Evolutionary conservation across 371 early-diverging fungal genomes (phyloP).

Genomic region (Lichtheimia corymbifera): DNA sequence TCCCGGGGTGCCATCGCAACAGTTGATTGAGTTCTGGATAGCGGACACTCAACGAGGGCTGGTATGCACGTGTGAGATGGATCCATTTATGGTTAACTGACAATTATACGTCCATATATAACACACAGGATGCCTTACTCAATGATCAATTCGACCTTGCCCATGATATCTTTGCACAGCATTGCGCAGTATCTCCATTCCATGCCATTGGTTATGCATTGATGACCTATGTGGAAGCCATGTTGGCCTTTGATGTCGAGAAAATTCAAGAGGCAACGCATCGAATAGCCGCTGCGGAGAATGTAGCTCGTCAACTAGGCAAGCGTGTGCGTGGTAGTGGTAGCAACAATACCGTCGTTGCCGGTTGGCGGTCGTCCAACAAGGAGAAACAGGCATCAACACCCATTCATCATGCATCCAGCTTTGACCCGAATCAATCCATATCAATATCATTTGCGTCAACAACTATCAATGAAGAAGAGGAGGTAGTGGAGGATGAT

Average conservation of each 20-base stretch:
- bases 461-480: background rate
- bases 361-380: background rate
- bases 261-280: constrained; percentile 42
- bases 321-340: constrained; percentile 29
- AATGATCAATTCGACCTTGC: constrained; percentile 50
- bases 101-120: background rate
- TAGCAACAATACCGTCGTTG: constrained; percentile 15
- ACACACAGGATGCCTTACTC: constrained; percentile 43
- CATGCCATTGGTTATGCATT: constrained; percentile 52
- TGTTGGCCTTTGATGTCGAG: constrained; percentile 42
- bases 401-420: background rate
- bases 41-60: constrained; percentile 48
- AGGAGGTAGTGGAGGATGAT: constrained; percentile 3
- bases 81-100: constrained; percentile 1
- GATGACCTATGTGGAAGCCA: constrained; percentile 53
- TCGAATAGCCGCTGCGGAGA: constrained; percentile 42
- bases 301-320: constrained; percentile 30
- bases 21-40: constrained; percentile 42
- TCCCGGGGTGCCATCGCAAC: constrained; percentile 27
- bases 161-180: constrained; percentile 36
- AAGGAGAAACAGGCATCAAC: background rate
- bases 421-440: background rate
- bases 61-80: constrained; percentile 24
- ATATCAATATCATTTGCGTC: background rate
- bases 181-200: constrained; percentile 45